These are phyloP conservation scores for Neopestalotiopsis sp. DNA, from an alignment of 2,329 filamentous ascomycete genomes.

Conservation along the genomic window DNA sequence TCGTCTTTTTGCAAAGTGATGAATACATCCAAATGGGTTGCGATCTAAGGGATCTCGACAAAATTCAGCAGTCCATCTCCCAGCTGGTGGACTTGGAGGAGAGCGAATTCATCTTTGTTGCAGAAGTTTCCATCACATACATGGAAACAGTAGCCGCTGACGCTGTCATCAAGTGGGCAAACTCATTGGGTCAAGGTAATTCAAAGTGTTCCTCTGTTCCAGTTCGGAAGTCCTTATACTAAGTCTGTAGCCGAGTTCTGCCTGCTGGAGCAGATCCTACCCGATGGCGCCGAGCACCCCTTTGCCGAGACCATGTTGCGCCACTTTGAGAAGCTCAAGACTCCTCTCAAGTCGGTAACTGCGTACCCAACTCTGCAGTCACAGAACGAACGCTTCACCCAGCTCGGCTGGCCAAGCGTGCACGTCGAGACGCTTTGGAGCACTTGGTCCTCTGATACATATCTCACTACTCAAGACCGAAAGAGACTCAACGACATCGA, in stretches of 20 bases:
- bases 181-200: slow-evolving; percentile 68
- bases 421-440: slow-evolving; percentile 78
- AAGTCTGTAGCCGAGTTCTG: slow-evolving; percentile 72
- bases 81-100: slow-evolving; percentile 61
- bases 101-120: slow-evolving; percentile 76
- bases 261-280: slow-evolving; percentile 84
- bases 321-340: slow-evolving; percentile 82
- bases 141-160: slow-evolving; percentile 80
- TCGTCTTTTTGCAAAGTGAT: slow-evolving; percentile 67
- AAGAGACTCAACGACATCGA: slow-evolving; percentile 72
- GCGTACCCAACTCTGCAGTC: slow-evolving; percentile 70
- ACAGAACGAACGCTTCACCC: slow-evolving; percentile 72
- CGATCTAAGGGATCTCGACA: slow-evolving; percentile 72
- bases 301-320: slow-evolving; percentile 87
- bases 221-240: slow-evolving; percentile 9
- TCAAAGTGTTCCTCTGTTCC: background rate
- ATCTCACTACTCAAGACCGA: slow-evolving; percentile 67
- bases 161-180: slow-evolving; percentile 79
- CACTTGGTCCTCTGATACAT: slow-evolving; percentile 74
- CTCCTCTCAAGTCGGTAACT: slow-evolving; percentile 76
- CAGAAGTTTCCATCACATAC: slow-evolving; percentile 90
- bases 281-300: slow-evolving; percentile 77
- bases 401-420: slow-evolving; percentile 71
- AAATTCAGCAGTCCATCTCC: slow-evolving; percentile 65
- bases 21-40: slow-evolving; percentile 82